These are phyloP conservation scores for Clonostachys solani DNA, from an alignment of 2,329 filamentous ascomycete genomes.

Conservation along the genomic window DNA sequence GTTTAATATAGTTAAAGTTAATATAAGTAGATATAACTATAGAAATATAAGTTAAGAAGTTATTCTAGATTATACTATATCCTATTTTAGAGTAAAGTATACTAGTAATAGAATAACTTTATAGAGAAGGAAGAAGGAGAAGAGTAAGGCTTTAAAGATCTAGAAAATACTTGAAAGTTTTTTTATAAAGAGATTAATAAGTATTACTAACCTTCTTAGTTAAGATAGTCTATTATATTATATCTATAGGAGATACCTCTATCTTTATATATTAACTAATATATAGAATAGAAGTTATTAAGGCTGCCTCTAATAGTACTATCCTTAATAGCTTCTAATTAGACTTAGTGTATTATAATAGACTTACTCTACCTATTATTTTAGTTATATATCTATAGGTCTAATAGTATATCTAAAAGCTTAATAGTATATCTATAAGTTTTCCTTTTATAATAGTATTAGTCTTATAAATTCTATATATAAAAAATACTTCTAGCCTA, in stretches of 20 bases:
- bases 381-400: too few relatives aligned
- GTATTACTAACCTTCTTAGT: too few relatives aligned
- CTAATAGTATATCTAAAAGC: too few relatives aligned
- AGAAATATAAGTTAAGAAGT: neutral
- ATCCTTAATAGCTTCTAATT: slow-evolving; percentile 14
- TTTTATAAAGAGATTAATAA: too few relatives aligned
- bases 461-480: too few relatives aligned
- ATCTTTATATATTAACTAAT: slow-evolving; percentile 13
- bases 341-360: too few relatives aligned
- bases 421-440: too few relatives aligned
- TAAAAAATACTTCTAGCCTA: too few relatives aligned
- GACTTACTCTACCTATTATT: too few relatives aligned
- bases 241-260: slow-evolving; percentile 7
- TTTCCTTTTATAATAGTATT: too few relatives aligned
- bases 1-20: slow-evolving; percentile 16
- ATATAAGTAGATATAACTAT: slow-evolving; percentile 2
- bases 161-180: slow-evolving; percentile 2
- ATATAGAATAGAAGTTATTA: slow-evolving; percentile 14
- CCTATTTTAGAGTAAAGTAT: neutral
- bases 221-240: slow-evolving; percentile 13
- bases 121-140: slow-evolving; percentile 14
- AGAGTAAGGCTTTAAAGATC: slow-evolving; percentile 15
- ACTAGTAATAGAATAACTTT: slow-evolving; percentile 5
- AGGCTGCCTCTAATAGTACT: slow-evolving; percentile 20
- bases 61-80: neutral